These are phyloP conservation scores for Stereocaulon alpinum DNA, from an alignment of 495 filamentous ascomycete genomes.

Conservation along the genomic window DNA sequence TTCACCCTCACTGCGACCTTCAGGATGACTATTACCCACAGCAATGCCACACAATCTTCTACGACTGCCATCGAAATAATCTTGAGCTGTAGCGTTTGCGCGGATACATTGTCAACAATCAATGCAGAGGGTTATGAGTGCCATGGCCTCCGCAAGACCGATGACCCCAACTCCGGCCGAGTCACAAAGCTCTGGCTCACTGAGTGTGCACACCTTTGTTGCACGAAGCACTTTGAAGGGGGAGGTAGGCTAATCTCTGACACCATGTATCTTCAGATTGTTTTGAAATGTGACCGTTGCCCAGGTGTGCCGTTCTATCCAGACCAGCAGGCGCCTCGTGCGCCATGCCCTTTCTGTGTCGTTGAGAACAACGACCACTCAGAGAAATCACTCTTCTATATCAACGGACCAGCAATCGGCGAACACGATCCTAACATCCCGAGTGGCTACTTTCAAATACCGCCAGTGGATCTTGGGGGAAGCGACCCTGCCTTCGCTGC, in stretches of 20 bases:
- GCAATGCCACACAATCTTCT: neutral
- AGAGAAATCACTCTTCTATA: constrained; percentile 30
- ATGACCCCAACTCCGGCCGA: constrained; percentile 20
- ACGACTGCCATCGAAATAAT: constrained; percentile 27
- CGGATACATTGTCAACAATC: constrained; percentile 29
- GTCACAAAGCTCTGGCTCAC: constrained; percentile 35
- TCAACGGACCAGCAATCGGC: constrained; percentile 28
- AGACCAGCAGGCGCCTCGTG: constrained; percentile 26
- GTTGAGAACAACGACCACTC: constrained; percentile 24
- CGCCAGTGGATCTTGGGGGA: constrained; percentile 27
- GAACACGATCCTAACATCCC: constrained; percentile 34
- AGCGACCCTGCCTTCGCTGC: constrained; percentile 27
- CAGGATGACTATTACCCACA: neutral
- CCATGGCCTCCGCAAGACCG: constrained; percentile 25
- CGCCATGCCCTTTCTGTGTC: constrained; percentile 34
- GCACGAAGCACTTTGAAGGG: constrained; percentile 34
- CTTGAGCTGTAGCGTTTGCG: constrained; percentile 35
- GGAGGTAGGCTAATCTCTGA: constrained; percentile 26
- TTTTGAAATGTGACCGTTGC: neutral
- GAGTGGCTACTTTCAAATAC: constrained; percentile 27
- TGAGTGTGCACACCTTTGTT: constrained; percentile 35
- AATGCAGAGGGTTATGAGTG: constrained; percentile 26
- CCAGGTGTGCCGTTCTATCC: constrained; percentile 35
- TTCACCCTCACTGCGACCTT: neutral
- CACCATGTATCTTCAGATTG: neutral